Conservation (phyloP, 2,329 filamentous ascomycete genomes). For the Fusarium avenaceum region DNA sequence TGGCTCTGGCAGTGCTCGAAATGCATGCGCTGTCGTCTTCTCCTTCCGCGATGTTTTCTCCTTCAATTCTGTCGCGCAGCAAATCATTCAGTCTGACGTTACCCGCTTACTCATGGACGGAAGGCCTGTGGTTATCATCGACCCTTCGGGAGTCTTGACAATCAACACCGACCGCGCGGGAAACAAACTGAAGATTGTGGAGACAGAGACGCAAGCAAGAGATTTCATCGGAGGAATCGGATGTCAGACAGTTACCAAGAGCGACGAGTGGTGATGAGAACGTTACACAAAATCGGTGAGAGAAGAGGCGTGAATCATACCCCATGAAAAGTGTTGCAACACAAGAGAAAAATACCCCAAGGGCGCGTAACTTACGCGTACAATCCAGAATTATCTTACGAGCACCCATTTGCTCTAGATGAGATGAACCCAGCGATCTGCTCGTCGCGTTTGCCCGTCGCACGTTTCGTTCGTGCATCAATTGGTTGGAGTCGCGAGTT, state of each 20-base stretch:
- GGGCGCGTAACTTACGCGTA: too few species aligned
- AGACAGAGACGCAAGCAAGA: slow-evolving; percentile 47
- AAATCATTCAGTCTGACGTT: slow-evolving; percentile 51
- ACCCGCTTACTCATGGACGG: slow-evolving; percentile 43
- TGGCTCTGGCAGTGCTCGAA: slow-evolving; percentile 43
- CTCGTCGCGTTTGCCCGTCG: too few species aligned
- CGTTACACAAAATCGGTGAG: neutral
- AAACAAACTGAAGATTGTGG: slow-evolving; percentile 40
- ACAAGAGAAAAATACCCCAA: too few species aligned
- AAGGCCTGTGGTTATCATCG: slow-evolving; percentile 50
- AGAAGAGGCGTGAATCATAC: neutral
- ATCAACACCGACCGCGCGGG: slow-evolving; percentile 31
- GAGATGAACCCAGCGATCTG: too few species aligned
- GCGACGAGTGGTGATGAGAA: slow-evolving; percentile 41
- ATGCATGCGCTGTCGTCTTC: slow-evolving; percentile 52
- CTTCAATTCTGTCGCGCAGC: slow-evolving; percentile 49
- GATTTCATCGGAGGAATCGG: slow-evolving; percentile 51
- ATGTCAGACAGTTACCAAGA: slow-evolving; percentile 47
- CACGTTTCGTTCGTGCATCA: too few species aligned
- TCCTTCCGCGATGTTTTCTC: slow-evolving; percentile 53
- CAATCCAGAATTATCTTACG: too few species aligned
- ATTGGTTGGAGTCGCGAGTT: too few species aligned
- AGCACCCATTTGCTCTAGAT: too few species aligned
- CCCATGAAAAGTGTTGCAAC: too few species aligned
- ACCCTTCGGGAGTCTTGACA: slow-evolving; percentile 47